Evolutionary conservation across 331 rosid genomes (phyloP), one percentile per base, ranked within the genome.

Genomic region (Saraca asoca): DNA sequence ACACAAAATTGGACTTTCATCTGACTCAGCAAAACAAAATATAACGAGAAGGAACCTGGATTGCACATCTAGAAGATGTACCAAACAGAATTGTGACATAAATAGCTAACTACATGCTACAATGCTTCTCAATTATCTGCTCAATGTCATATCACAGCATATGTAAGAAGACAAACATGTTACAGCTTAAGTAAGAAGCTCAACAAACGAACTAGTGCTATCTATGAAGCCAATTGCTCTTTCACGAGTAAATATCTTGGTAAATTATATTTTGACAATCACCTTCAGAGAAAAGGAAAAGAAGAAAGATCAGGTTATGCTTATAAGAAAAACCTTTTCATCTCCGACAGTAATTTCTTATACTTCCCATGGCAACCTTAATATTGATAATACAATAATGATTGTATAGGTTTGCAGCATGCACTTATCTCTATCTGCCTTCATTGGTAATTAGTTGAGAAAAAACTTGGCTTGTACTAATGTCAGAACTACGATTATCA

Each of bases 361-460:
- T 5, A 49, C 29, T 33, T n/a, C 24, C 18, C 4, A 41, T 5
- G 51, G 63, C 54, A 33, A 70, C 35, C 57, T 58, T 38, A 68
- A 74, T 15, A 50, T 34, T 53, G 17, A 44, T 50, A 45, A 60
- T 63, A 62, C 18, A 7, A 53, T 68, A 52, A 56, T 51, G 16
- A 63, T 35, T 24, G 72, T 46, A 44, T 52, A 62, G 12, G 55
- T 37, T 61, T 75, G 58, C 58, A 59, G 69, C 67, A 62, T 51
- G 52, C 50, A 12, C 43, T 74, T 58, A 44, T 69, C 74, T 69
- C 81, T 81, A 94, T 87, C 99, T 88, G 61, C 99, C 97, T 66
- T 83, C 89, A 46, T 86, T 94, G 72, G 80, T 90, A 61, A 94
- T 82, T 85, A 94, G 83, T 73, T 94, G 97, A 24, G 99, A 94